Base-by-base conservation (phyloP, 2,329 filamentous ascomycete species). In the Arthroderma uncinatum region DNA sequence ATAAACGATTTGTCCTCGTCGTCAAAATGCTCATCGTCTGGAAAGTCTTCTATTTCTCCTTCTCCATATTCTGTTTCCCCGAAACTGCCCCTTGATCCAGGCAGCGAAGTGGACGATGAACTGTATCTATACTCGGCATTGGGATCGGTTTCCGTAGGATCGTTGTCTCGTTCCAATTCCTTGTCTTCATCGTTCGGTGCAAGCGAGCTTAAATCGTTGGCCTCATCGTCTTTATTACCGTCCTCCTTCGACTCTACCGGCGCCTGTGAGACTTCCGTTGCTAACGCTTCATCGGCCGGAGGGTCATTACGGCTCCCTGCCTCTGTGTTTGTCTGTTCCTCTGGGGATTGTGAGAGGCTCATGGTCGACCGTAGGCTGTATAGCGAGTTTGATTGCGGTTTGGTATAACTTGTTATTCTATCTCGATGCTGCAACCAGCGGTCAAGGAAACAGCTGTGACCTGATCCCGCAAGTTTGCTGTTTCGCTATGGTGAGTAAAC, bases 91-190 rank as follows among this genome's bases (percentile, higher is more conserved):
- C 36, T n/a, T 25, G 53, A 55, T n/a, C 53, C 37, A 9, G 53
- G 53, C 10, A 23, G 36, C 23, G 53, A 55, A 5, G 53, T 55
- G 25, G 53, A 55, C 21, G 53, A 55, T 10, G 53, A 44, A 6
- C n/a, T 44, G 53, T 44, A 30, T 34, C 53, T 44, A 34, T 44
- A 21, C 6, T 44, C 36, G 21, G 9, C 21, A 9, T 33, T 34
- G 39, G 2, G 23, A 9, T 52, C 16, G 9, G 19, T 2, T n/a
- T 55, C 36, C 14, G 34, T 44, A 21, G 33, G 19, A 1, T 21
- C 48, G 10, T 23, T 12, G 40, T 21, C 40, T 12, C 25, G 21
- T 21, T 16, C 47, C 5, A 25, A n/a, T 33, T 12, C 47, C 14
- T 19, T 14, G 6, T 23, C 23, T 40, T 7, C 23, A 40, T 54